Evolutionary conservation across 495 filamentous ascomycete species (phyloP).

Genomic region (Cairneyella variabilis): DNA sequence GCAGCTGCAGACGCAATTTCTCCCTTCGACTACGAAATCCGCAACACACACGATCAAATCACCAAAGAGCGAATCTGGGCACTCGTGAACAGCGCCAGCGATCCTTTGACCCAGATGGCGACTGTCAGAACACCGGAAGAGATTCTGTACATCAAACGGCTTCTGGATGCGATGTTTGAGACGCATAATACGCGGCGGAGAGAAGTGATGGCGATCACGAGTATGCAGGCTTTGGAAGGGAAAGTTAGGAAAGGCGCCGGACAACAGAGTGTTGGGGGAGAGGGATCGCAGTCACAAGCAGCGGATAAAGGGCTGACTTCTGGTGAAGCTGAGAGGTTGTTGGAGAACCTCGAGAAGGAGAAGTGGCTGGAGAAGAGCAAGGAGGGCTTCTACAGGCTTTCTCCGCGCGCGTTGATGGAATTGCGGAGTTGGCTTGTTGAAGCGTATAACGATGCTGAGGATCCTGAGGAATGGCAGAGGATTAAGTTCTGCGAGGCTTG

Average conservation of each 20-base stretch:
- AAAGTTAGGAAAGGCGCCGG: conserved; percentile 49
- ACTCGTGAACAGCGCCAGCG: conserved; percentile 84
- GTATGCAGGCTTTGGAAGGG: conserved; percentile 62
- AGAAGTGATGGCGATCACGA: conserved; percentile 76
- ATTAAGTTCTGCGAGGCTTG: conserved; percentile 90
- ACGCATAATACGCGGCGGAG: conserved; percentile 68
- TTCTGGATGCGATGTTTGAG: conserved; percentile 92
- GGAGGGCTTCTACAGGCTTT: conserved; percentile 69
- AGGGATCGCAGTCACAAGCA: conserved; percentile 25
- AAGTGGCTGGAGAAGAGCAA: conserved; percentile 78
- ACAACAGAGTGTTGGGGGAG: conserved; percentile 39
- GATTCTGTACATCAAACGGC: conserved; percentile 80
- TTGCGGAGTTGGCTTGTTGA: conserved; percentile 74
- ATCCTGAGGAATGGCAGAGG: conserved; percentile 53
- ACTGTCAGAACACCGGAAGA: conserved; percentile 79
- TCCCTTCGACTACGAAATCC: conserved; percentile 82
- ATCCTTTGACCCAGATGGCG: conserved; percentile 80
- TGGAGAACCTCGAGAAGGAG: conserved; percentile 67
- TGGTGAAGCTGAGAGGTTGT: conserved; percentile 67
- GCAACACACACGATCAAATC: conserved; percentile 61
- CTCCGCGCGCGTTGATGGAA: conserved; percentile 77
- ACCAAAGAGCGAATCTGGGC: conserved; percentile 56
- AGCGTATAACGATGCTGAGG: conserved; percentile 71
- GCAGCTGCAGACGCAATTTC: conserved; percentile 68
- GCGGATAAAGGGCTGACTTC: conserved; percentile 58